A percentile compares a stretch with the other conserved stretches of the same genome.
phyloP scores from a whole-genome alignment of 2,329 filamentous ascomycete genomes.

The Escovopsis sp. region DNA sequence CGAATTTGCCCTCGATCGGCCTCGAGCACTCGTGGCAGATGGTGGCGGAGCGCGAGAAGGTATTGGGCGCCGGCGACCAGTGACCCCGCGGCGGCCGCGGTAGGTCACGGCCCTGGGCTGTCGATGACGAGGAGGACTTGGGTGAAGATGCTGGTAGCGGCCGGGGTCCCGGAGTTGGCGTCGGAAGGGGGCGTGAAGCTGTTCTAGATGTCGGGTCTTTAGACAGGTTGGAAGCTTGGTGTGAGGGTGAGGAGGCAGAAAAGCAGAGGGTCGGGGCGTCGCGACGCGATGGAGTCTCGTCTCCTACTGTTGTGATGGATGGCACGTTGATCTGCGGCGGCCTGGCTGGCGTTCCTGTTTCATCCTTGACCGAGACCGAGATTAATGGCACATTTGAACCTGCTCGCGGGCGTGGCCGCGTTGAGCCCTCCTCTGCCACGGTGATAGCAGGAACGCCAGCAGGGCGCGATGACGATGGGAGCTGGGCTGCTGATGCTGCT shows the following conservation, averaged over 20 bases:
- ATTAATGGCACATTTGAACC: slow-evolving; percentile 16
- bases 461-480: slow-evolving; percentile 17
- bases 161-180: slow-evolving; percentile 25
- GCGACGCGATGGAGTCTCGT: slow-evolving; percentile 18
- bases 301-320: slow-evolving; percentile 32
- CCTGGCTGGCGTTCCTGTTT: slow-evolving; percentile 10
- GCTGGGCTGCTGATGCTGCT: too few species aligned
- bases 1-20: slow-evolving; percentile 79
- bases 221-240: too few species aligned
- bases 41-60: slow-evolving; percentile 41
- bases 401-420: slow-evolving; percentile 15
- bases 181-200: slow-evolving; percentile 25
- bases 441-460: slow-evolving; percentile 37
- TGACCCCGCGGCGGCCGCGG: slow-evolving; percentile 34
- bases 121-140: too few species aligned
- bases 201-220: too few species aligned
- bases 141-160: too few species aligned
- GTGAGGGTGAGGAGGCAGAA: slow-evolving; percentile 23
- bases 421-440: slow-evolving; percentile 32
- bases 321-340: slow-evolving; percentile 31
- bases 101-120: slow-evolving; percentile 18
- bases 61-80: slow-evolving; percentile 40
- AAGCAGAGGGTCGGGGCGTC: slow-evolving; percentile 30
- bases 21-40: slow-evolving; percentile 71
- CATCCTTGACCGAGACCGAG: slow-evolving; percentile 21